Evolutionary conservation across 768 basidiomycete species (phyloP), one percentile per base, ranked within the genome.

Genomic region (Tricholoma flavovirens): DNA sequence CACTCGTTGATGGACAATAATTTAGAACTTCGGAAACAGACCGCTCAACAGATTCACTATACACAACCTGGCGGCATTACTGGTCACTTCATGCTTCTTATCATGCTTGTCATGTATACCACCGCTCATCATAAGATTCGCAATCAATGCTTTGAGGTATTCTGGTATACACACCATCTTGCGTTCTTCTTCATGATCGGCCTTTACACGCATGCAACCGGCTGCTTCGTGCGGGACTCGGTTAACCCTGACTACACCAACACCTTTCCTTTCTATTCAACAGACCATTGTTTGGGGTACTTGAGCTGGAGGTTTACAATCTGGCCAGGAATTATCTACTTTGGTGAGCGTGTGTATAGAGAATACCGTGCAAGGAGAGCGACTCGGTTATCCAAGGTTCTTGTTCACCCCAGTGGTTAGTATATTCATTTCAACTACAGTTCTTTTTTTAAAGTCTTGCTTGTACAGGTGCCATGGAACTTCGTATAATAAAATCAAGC

Each of bases 131-230:
- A 83, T 66, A 93, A 89, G 72, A 86, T 98, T 60, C 88, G 94
- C 62, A 71, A 81, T 58, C 90, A 93, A 71, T 90, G 86, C 75
- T 97, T 95, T 71, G 94, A 98, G 70, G 91, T 83, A 1, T 98
- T 98, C 77, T 96, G 93, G 93, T 96, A 94, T 70, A 94, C 93
- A 32, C 94, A 96, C 61, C 94, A 95, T 62, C 83, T 94, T 38
- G 91, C 90, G 10, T 92, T 94, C 79, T 91, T 94, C 75, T 94
- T 95, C 76, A 90, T 95, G 84, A 76, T 95, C 58, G 90, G 83
- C 30, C 82, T 97, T 48, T 96, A 89, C 72, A 81, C 89, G 19
- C 93, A 95, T 69, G 93, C 93, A 8, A 88, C 88, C 54, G 93
- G 94, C 4, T 98, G 94, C 72, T 98, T 98, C 72, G 94, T 98